Conservation (phyloP, 805 yeast genomes). For the Myxozyma kluyveri region DNA sequence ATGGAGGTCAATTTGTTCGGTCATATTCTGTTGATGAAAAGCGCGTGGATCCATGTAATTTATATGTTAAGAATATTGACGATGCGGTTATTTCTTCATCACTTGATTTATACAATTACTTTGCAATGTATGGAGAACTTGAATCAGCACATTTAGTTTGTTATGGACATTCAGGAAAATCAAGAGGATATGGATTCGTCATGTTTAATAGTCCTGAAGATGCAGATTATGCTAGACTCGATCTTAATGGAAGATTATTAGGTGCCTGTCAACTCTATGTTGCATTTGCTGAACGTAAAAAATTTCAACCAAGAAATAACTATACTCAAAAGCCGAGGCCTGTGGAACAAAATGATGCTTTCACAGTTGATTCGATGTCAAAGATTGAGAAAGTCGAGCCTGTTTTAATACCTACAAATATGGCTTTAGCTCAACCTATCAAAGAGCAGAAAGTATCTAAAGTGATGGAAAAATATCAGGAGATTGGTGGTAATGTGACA, state of each 20-base stretch:
- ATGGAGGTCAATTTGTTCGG: neutral
- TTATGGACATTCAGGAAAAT: slow-evolving; percentile 4
- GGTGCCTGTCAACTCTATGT: slow-evolving; percentile 21
- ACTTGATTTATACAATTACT: slow-evolving; percentile 15
- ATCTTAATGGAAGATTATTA: slow-evolving; percentile 16
- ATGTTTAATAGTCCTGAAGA: slow-evolving; percentile 16
- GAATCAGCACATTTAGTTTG: slow-evolving; percentile 11
- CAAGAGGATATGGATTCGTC: slow-evolving; percentile 27
- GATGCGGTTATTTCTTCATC: slow-evolving; percentile 7
- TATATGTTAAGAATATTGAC: slow-evolving; percentile 27
- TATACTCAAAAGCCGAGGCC: too few relatives aligned
- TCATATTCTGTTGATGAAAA: neutral
- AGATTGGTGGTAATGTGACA: too few relatives aligned
- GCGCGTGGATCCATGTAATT: slow-evolving; percentile 16
- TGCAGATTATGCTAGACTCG: slow-evolving; percentile 14
- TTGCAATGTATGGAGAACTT: slow-evolving; percentile 18
- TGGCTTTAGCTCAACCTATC: too few relatives aligned
- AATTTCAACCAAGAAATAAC: too few relatives aligned
- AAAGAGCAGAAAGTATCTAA: too few relatives aligned
- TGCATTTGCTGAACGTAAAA: slow-evolving; percentile 16
- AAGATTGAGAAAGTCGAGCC: too few relatives aligned
- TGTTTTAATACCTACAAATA: too few relatives aligned
- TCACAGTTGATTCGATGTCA: too few relatives aligned
- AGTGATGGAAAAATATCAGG: too few relatives aligned
- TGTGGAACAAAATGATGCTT: too few relatives aligned